phyloP scores from a whole-genome alignment of 441 rosid genomes.

The Mallotus repandus region DNA sequence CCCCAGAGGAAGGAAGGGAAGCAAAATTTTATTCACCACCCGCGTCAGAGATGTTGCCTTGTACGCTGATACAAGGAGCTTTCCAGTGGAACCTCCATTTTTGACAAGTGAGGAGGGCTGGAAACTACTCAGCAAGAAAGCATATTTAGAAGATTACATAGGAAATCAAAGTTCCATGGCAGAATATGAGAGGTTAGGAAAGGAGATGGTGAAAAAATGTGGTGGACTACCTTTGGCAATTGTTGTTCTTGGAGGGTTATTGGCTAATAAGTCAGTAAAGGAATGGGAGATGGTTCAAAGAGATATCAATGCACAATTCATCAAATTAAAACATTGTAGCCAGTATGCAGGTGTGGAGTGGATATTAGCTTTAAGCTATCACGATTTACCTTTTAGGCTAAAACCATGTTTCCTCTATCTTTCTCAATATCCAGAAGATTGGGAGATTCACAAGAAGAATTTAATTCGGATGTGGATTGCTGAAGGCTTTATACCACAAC shows the following conservation, averaged over 20 bases:
- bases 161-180: too few relatives aligned
- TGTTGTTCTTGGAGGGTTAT: slow-evolving; percentile 7
- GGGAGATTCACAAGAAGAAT: neutral
- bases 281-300: too few relatives aligned
- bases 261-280: neutral
- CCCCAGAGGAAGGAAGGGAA: slow-evolving; percentile 13
- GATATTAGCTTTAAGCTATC: slow-evolving; percentile 24
- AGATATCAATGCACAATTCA: too few relatives aligned
- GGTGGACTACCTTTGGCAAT: slow-evolving; percentile 19
- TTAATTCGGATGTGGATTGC: slow-evolving; percentile 27
- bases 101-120: slow-evolving; percentile 33
- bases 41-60: slow-evolving; percentile 28
- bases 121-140: slow-evolving; percentile 32
- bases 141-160: neutral
- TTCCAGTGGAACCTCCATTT: slow-evolving; percentile 25
- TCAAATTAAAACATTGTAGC: neutral
- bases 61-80: slow-evolving; percentile 28
- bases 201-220: slow-evolving; percentile 10
- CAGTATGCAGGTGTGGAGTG: slow-evolving; percentile 3
- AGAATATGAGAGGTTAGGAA: slow-evolving; percentile 15
- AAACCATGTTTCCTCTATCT: too few relatives aligned
- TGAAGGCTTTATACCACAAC: slow-evolving; percentile 25
- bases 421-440: too few relatives aligned
- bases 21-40: slow-evolving; percentile 38
- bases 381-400: slow-evolving; percentile 20